Evolutionary conservation across 2,329 filamentous ascomycete species (phyloP).

Genomic region (Neonectria sp.): DNA sequence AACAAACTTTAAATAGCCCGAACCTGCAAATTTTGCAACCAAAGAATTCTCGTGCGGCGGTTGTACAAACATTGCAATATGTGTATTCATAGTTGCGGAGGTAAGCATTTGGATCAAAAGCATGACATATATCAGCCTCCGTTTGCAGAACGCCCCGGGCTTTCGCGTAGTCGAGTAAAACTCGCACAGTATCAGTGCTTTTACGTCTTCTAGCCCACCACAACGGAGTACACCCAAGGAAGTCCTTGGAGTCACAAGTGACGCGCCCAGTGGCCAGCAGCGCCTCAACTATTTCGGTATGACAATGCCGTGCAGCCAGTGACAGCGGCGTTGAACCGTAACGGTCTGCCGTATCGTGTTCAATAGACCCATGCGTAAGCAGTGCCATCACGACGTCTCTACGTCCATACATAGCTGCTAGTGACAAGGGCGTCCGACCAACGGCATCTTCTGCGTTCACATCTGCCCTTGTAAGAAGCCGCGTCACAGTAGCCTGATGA

Average conservation of each 20-base stretch:
- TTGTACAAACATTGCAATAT: no score
- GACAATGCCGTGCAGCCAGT: background rate
- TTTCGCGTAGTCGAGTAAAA: background rate
- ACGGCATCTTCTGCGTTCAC: background rate
- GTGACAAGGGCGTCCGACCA: background rate
- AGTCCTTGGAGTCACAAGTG: background rate
- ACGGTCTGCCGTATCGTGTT: background rate
- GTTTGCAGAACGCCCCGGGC: background rate
- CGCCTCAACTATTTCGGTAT: background rate
- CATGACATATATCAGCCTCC: background rate
- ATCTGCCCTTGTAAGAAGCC: background rate
- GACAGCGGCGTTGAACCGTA: background rate
- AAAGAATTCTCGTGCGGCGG: no score
- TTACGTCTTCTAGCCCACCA: background rate
- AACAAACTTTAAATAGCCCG: no score
- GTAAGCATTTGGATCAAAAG: no score
- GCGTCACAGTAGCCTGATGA: no score
- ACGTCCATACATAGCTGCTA: background rate
- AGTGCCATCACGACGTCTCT: background rate
- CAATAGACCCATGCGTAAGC: background rate
- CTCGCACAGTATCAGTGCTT: background rate
- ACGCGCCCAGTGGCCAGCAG: background rate
- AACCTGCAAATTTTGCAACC: no score
- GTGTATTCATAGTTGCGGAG: no score
- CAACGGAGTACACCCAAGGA: background rate